Evolutionary conservation across 306 rosid genomes (phyloP), one percentile per base, ranked within the genome.

Genomic region (Abrus pulchellus): DNA sequence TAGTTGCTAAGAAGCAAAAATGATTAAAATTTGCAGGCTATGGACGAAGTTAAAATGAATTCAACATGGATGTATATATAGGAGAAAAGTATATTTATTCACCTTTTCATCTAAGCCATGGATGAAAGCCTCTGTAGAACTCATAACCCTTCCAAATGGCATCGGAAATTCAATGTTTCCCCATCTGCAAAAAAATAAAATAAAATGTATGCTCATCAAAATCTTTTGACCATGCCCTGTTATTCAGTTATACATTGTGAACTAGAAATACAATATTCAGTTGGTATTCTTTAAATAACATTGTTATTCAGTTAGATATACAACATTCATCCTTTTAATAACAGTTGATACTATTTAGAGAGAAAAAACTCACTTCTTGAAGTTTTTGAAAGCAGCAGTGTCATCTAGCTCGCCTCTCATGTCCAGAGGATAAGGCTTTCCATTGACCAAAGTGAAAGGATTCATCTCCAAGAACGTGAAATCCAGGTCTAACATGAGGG

Each of bases 361-460:
- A 55, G 53, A 86, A 81, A 62, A 81, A 32, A 72, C 86, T 41
- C 71, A 94, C 99, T 93, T 94, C 76, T 91, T 94, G 89, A 94
- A 94, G 88, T 94, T 94, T 89, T 94, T 94, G 94, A 94, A 94
- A 81, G 92, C 89, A 74, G 99, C 99, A 77, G 99, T 94, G 85
- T 94, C 97, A 87, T 94, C 99, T 30, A 94, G 75, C 86, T 93
- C 99, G 80, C 99, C 99, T 85, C 99, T 94, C 99, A 94, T 94
- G 80, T 94, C 97, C 88, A 94, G 83, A 77, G 99, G 97, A 90
- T 93, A 94, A 56, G 97, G 97, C 88, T 92, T 94, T 83, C 97
- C 97, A 70, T 93, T 54, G 63, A 94, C 94, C 83, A 94, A 85
- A 80, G 99, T 62, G 72, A 94, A 94, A 75, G 99, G 99, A 84